Evolutionary conservation across 2,329 filamentous ascomycete genomes (phyloP).

Genomic region (Exserohilum rostratum): DNA sequence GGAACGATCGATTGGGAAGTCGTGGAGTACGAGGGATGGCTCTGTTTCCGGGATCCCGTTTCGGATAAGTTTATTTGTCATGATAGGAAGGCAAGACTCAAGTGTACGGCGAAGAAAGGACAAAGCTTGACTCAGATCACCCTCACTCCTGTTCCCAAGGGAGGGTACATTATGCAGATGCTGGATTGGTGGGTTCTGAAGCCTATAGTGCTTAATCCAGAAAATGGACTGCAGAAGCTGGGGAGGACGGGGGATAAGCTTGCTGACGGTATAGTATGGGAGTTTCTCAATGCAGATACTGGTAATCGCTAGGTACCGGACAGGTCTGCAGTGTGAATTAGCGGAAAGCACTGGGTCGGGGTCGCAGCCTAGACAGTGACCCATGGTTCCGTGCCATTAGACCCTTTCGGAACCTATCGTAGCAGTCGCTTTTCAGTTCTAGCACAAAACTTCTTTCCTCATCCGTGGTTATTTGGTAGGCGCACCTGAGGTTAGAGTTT

Average conservation of each 20-base stretch:
- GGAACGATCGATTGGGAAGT: conserved; percentile 13
- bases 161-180: conserved; percentile 20
- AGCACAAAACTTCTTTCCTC: too few relatives aligned
- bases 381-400: too few relatives aligned
- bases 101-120: conserved; percentile 8
- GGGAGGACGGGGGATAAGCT: conserved; percentile 12
- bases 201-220: conserved; percentile 9
- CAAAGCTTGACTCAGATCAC: conserved; percentile 8
- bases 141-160: conserved; percentile 13
- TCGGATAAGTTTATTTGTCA: conserved; percentile 14
- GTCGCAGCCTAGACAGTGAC: too few relatives aligned
- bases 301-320: too few relatives aligned
- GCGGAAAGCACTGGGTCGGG: too few relatives aligned
- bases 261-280: conserved; percentile 16
- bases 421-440: too few relatives aligned
- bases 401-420: too few relatives aligned
- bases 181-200: conserved; percentile 17
- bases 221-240: conserved; percentile 8
- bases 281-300: neutral
- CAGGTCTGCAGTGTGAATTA: too few relatives aligned
- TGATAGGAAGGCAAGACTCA: conserved; percentile 4
- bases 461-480: too few relatives aligned
- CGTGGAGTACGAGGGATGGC: conserved; percentile 15
- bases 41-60: conserved; percentile 9
- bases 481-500: too few relatives aligned